A percentile compares a stretch with the other conserved stretches of the same genome.
Conservation (phyloP, 768 basidiomycete species). For the Tubosaeta sp. region DNA sequence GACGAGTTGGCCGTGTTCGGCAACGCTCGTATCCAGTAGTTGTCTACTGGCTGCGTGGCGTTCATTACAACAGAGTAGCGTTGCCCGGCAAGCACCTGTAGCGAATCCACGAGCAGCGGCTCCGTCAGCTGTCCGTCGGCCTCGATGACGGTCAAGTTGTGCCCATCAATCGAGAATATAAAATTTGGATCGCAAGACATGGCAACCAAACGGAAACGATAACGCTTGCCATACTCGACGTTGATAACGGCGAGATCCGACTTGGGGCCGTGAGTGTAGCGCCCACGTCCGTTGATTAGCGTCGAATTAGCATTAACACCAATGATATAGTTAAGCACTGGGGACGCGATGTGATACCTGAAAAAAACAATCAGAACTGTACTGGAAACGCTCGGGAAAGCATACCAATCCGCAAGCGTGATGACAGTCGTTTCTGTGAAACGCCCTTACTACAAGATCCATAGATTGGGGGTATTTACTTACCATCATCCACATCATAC, state of each 20-base stretch:
- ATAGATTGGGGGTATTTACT: background rate
- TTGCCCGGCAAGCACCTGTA: conserved; percentile 33
- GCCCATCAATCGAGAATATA: conserved; percentile 44
- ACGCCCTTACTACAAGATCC: background rate
- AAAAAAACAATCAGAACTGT: background rate
- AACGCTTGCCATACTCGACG: conserved; percentile 36
- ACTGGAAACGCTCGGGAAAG: background rate
- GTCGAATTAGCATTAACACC: conserved; percentile 19
- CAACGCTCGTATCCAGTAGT: conserved; percentile 52
- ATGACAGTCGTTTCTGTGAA: conserved; percentile 22
- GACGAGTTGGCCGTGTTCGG: conserved; percentile 21
- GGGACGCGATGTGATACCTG: conserved; percentile 22
- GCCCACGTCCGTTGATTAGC: conserved; percentile 31
- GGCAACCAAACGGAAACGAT: conserved; percentile 47
- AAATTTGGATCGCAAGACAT: conserved; percentile 44
- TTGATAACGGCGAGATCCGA: conserved; percentile 36
- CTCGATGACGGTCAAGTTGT: conserved; percentile 40
- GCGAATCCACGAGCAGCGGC: conserved; percentile 39
- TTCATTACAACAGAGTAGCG: conserved; percentile 41
- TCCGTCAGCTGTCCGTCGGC: conserved; percentile 42
- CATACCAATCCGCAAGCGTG: conserved; percentile 25
- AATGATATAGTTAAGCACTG: conserved; percentile 17
- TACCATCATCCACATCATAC: conserved; percentile 47
- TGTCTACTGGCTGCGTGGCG: conserved; percentile 41
- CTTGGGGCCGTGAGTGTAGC: conserved; percentile 33